phyloP scores from a whole-genome alignment of 1,139 yeast species.

The Yamadazyma taylorii region DNA sequence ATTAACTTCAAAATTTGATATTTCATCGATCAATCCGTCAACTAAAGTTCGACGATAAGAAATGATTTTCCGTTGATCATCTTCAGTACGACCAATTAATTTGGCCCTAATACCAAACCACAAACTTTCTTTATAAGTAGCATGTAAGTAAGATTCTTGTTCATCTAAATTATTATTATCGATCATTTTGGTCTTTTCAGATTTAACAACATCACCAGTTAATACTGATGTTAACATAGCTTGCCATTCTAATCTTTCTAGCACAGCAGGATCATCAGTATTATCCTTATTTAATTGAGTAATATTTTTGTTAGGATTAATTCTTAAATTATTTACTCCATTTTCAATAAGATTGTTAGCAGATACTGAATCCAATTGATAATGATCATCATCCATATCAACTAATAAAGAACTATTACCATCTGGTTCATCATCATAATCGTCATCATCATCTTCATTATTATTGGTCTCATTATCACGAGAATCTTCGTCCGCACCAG shows the following conservation, averaged over 20 bases:
- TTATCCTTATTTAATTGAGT: conserved; percentile 44
- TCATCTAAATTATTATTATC: conserved; percentile 40
- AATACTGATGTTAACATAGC: conserved; percentile 86
- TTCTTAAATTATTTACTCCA: conserved; percentile 21
- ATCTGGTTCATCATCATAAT: conserved; percentile 27
- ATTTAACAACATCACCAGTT: conserved; percentile 90
- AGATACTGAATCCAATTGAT: conserved; percentile 41
- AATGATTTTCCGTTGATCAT: conserved; percentile 75
- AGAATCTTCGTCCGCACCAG: conserved; percentile 34
- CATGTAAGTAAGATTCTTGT: conserved; percentile 51
- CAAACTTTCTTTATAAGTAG: conserved; percentile 70
- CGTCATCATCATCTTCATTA: conserved; percentile 30
- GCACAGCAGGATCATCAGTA: conserved; percentile 61
- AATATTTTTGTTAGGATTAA: conserved; percentile 34
- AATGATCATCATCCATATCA: conserved; percentile 44
- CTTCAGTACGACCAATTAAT: conserved; percentile 75
- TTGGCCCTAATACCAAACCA: conserved; percentile 85
- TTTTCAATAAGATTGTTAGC: conserved; percentile 38
- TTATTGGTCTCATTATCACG: conserved; percentile 27
- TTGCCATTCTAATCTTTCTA: conserved; percentile 94
- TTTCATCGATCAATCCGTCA: conserved; percentile 71
- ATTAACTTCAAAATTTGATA: conserved; percentile 60
- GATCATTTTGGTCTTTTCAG: conserved; percentile 84
- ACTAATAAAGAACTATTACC: conserved; percentile 38
- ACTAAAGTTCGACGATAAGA: conserved; percentile 71